Evolutionary conservation across 2,329 filamentous ascomycete species (phyloP), one percentile per base, ranked within the genome.

Genomic region (Monilinia laxa): DNA sequence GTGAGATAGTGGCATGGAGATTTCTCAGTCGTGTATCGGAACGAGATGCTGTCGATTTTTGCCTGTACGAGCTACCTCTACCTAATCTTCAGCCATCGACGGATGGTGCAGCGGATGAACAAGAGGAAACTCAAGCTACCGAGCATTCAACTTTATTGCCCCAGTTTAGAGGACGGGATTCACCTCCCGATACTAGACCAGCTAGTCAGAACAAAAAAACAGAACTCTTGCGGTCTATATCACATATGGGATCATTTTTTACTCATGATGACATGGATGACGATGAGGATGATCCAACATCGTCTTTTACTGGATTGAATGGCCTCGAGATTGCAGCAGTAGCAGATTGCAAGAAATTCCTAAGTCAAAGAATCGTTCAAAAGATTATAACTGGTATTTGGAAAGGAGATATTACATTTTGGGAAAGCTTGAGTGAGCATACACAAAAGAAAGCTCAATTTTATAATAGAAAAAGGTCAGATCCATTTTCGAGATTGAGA

Each of bases 371-470:
- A 68, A 85, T 91, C 3, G 90, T 96, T 14, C 92, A 96, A 75
- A 90, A 90, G 73, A 90, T 96, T 71, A 86, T 96, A 69, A 89
- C 90, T 56, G 90, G 90, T 59, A 91, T 96, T 64, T 96, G 92
- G 92, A 87, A 88, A 70, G 92, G 92, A 56, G 89, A 93, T 71
- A 92, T 96, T 68, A 85, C 93, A 49, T 95, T 96, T 76, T 96
- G 92, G 92, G 89, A 93, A 68, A 86, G 83, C 7, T 80, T 96
- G n/a, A 89, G 86, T 11, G 84, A 91, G 11, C 81, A 90, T 73
- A 87, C 91, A 0, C 85, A 83, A 67, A 96, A 96, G 78, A 87
- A 87, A 73, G 89, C 92, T 1, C 87, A 89, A 28, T 86, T 91
- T 70, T 96, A 95, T 78, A 91, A 91, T 75, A 80, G 80, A 31